Evolutionary conservation across 441 rosid species (phyloP).

Genomic region (Syzygium malaccense): DNA sequence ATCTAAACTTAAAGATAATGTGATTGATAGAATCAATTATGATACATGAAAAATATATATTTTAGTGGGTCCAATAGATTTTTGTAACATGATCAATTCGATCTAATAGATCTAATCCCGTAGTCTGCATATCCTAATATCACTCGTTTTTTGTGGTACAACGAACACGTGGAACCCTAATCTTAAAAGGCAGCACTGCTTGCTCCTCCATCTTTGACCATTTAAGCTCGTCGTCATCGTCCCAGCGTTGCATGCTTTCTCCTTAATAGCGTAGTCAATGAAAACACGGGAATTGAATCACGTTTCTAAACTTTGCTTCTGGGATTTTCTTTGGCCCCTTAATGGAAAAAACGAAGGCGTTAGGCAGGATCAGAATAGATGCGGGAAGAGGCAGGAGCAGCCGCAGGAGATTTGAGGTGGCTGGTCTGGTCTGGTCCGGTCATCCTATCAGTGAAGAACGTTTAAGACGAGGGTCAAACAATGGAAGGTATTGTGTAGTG

Average conservation of each 20-base stretch:
- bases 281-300: neutral
- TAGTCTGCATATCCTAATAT: neutral
- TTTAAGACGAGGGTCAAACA: neutral
- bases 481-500: neutral
- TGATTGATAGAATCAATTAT: neutral
- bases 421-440: neutral
- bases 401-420: neutral
- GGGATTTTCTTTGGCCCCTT: neutral
- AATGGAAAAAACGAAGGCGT: neutral
- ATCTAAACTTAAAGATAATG: neutral
- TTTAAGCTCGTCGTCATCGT: neutral
- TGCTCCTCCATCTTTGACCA: neutral
- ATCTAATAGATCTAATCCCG: neutral
- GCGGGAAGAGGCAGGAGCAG: neutral
- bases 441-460: neutral
- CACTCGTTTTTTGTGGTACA: neutral
- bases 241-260: neutral
- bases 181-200: neutral
- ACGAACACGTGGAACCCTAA: neutral
- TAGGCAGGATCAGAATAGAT: neutral
- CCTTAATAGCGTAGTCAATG: neutral
- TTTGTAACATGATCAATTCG: neutral
- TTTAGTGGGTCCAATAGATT: neutral
- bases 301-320: neutral
- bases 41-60: neutral